Evolutionary conservation across 2,329 filamentous ascomycete genomes (phyloP).

Genomic region (Phyllosticta ampelicida): DNA sequence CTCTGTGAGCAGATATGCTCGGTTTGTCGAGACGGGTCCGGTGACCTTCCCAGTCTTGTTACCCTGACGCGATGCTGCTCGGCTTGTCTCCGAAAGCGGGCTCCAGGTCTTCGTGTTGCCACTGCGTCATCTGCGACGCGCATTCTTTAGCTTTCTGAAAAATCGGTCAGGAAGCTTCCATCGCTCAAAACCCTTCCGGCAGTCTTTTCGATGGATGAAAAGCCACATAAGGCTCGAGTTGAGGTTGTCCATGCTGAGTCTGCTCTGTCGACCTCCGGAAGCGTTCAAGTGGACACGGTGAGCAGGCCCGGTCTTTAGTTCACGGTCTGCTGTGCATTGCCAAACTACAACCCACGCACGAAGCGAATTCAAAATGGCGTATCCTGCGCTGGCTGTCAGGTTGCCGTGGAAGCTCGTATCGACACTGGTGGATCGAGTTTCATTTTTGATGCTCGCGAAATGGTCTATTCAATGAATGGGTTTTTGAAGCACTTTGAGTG

Average conservation of each 20-base stretch:
- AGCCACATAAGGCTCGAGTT: constrained; percentile 12
- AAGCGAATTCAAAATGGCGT: too few relatives aligned
- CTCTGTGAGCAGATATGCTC: too few relatives aligned
- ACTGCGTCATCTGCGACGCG: background rate
- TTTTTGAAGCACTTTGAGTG: constrained; percentile 27
- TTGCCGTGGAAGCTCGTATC: too few relatives aligned
- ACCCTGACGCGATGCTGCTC: background rate
- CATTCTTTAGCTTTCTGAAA: background rate
- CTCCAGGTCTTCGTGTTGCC: background rate
- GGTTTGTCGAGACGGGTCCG: too few relatives aligned
- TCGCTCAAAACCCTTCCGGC: constrained; percentile 22
- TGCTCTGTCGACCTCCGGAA: constrained; percentile 12
- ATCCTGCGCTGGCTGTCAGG: too few relatives aligned
- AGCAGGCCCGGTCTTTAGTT: too few relatives aligned
- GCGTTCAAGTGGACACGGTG: background rate
- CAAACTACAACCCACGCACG: too few relatives aligned
- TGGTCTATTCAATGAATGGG: constrained; percentile 20
- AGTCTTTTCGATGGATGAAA: constrained; percentile 17
- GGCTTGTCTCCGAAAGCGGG: background rate
- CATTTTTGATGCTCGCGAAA: constrained; percentile 18
- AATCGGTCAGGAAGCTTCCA: background rate
- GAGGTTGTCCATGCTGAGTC: constrained; percentile 16
- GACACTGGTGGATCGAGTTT: too few relatives aligned
- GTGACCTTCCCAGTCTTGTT: background rate
- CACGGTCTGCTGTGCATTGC: too few relatives aligned